Conservation (phyloP, 2,329 filamentous ascomycete genomes). For the Pseudofabraea citricarpa region DNA sequence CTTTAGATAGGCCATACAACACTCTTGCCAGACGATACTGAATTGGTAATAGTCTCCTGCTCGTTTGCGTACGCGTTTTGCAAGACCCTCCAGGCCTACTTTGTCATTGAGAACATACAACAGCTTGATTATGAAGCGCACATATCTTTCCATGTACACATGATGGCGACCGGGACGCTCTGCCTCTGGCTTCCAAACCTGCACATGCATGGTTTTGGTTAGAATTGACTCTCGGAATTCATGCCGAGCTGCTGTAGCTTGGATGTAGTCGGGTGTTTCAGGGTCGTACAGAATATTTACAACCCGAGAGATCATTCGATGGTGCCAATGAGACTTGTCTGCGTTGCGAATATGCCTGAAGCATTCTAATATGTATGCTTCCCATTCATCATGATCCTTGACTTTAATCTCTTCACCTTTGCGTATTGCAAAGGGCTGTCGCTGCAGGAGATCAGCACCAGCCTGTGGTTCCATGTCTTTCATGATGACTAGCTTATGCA, state of each 20-base stretch:
- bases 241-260: constrained; percentile 52
- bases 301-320: constrained; percentile 61
- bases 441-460: constrained; percentile 29
- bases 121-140: constrained; percentile 58
- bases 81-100: constrained; percentile 55
- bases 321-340: constrained; percentile 73
- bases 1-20: constrained; percentile 27
- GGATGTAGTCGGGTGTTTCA: constrained; percentile 35
- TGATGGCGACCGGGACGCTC: constrained; percentile 68
- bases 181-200: constrained; percentile 69
- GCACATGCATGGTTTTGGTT: constrained; percentile 68
- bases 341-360: constrained; percentile 32
- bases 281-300: constrained; percentile 59
- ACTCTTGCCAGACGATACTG: constrained; percentile 20
- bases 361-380: constrained; percentile 49
- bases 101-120: constrained; percentile 59
- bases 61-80: constrained; percentile 59
- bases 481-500: constrained; percentile 58
- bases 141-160: constrained; percentile 68
- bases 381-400: constrained; percentile 45
- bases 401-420: constrained; percentile 26
- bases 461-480: constrained; percentile 18
- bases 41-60: constrained; percentile 43
- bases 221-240: constrained; percentile 68
- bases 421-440: constrained; percentile 23